Conservation (phyloP, 371 early-diverging fungal genomes). For the Circinella minor region DNA sequence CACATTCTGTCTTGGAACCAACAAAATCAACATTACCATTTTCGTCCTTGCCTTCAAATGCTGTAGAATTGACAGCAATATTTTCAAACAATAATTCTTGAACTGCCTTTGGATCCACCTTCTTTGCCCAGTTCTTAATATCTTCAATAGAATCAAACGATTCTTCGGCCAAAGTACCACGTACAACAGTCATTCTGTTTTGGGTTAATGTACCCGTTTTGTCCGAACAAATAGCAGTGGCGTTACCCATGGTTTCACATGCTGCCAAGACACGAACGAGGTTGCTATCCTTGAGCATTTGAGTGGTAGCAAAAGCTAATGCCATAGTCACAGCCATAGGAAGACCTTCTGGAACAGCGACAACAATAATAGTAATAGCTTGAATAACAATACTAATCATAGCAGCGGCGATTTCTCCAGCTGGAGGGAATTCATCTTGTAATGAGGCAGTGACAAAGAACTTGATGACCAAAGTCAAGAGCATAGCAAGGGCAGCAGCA, state of each 20-base stretch:
- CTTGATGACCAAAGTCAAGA: constrained; percentile 78
- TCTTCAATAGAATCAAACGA: constrained; percentile 40
- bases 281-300: constrained; percentile 94
- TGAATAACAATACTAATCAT: constrained; percentile 82
- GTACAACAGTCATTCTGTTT: constrained; percentile 95
- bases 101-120: constrained; percentile 30
- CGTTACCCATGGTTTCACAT: constrained; percentile 98
- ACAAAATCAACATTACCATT: constrained; percentile 73
- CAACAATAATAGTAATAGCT: constrained; percentile 91
- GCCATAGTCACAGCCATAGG: constrained; percentile 98
- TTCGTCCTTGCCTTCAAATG: constrained; percentile 85
- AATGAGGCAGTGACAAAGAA: constrained; percentile 76
- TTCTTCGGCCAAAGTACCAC: constrained; percentile 60
- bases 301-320: constrained; percentile 93
- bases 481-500: constrained; percentile 77
- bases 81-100: constrained; percentile 59
- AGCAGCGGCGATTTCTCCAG: constrained; percentile 63
- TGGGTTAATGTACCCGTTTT: constrained; percentile 97
- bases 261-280: constrained; percentile 93
- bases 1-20: constrained; percentile 95
- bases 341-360: constrained; percentile 98
- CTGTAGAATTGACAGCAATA: constrained; percentile 87
- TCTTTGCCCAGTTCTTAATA: constrained; percentile 34
- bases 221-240: constrained; percentile 96
- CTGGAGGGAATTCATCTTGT: constrained; percentile 59